Conservation (phyloP, 148 eudicot genomes). For the Tetragonia tetragonoides region DNA sequence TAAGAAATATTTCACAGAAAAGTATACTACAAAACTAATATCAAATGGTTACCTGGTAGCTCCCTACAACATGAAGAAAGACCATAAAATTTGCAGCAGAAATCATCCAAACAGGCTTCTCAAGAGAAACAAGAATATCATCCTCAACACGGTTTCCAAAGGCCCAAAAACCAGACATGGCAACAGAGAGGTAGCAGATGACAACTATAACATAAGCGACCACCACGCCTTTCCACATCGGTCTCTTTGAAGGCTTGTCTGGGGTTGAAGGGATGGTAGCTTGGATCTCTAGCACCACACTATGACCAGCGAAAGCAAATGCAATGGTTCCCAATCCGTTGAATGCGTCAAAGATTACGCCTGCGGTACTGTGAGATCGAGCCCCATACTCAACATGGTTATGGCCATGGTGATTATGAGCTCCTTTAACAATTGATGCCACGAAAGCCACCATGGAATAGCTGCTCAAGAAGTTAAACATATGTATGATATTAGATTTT, state of each 20-base stretch:
- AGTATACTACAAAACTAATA: too few relatives aligned
- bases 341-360: slow-evolving; percentile 34
- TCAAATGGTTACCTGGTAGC: slow-evolving; percentile 37
- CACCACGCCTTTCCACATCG: slow-evolving; percentile 41
- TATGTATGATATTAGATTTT: background rate
- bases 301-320: slow-evolving; percentile 47
- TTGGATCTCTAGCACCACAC: slow-evolving; percentile 45
- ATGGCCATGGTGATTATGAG: background rate
- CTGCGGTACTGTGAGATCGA: slow-evolving; percentile 31
- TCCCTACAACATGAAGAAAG: slow-evolving; percentile 43
- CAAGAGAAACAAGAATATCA: slow-evolving; percentile 41
- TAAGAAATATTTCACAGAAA: too few relatives aligned
- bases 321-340: slow-evolving; percentile 40
- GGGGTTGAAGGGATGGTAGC: slow-evolving; percentile 45
- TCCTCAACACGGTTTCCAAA: slow-evolving; percentile 42
- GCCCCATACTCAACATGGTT: slow-evolving; percentile 19
- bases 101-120: slow-evolving; percentile 36
- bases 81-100: slow-evolving; percentile 40
- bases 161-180: slow-evolving; percentile 36
- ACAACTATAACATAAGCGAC: slow-evolving; percentile 39
- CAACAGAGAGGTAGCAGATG: slow-evolving; percentile 38
- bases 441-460: slow-evolving; percentile 6
- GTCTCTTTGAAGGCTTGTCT: slow-evolving; percentile 39
- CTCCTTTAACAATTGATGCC: slow-evolving; percentile 21
- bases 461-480: background rate